Percentiles rank a stretch among this genome's conserved stretches.
phyloP scores from a whole-genome alignment of 2,329 filamentous ascomycete species.

The Epichloe uncinata region DNA sequence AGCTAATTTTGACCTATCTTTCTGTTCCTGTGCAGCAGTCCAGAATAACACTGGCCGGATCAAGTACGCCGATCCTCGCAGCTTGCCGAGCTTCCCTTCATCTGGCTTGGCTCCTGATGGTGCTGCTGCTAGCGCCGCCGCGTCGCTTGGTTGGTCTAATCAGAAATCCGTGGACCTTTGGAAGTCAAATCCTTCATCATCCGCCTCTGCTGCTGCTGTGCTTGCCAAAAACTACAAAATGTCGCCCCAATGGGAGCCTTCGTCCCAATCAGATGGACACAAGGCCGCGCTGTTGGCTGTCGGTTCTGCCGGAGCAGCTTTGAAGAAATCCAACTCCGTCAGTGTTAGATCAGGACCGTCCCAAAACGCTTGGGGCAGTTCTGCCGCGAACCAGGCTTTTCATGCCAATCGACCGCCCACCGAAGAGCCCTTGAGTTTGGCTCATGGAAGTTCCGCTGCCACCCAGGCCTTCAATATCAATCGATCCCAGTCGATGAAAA shows the following conservation, averaged over 20 bases:
- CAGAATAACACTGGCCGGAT: conserved; percentile 30
- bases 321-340: conserved; percentile 12
- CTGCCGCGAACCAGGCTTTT: conserved; percentile 58
- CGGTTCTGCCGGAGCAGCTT: conserved; percentile 22
- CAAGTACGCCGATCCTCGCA: conserved; percentile 58
- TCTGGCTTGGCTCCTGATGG: conserved; percentile 42
- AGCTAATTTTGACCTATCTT: background rate
- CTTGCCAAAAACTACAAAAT: conserved; percentile 30
- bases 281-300: conserved; percentile 60
- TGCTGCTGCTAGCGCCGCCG: conserved; percentile 60
- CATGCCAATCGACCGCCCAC: conserved; percentile 18
- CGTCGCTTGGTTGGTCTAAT: conserved; percentile 59
- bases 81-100: conserved; percentile 64
- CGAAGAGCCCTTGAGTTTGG: conserved; percentile 8
- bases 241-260: conserved; percentile 45
- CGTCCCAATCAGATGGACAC: conserved; percentile 51
- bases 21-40: background rate
- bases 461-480: conserved; percentile 26
- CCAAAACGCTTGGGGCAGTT: conserved; percentile 41
- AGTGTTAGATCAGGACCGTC: conserved; percentile 8
- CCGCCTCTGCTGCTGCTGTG: conserved; percentile 32
- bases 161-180: conserved; percentile 52
- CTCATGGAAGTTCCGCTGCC: conserved; percentile 16
- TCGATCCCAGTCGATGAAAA: conserved; percentile 16
- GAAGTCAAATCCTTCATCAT: conserved; percentile 47